Evolutionary conservation across 371 early-diverging fungal genomes (phyloP), one percentile per base, ranked within the genome.

Genomic region (Edhazardia aedis): DNA sequence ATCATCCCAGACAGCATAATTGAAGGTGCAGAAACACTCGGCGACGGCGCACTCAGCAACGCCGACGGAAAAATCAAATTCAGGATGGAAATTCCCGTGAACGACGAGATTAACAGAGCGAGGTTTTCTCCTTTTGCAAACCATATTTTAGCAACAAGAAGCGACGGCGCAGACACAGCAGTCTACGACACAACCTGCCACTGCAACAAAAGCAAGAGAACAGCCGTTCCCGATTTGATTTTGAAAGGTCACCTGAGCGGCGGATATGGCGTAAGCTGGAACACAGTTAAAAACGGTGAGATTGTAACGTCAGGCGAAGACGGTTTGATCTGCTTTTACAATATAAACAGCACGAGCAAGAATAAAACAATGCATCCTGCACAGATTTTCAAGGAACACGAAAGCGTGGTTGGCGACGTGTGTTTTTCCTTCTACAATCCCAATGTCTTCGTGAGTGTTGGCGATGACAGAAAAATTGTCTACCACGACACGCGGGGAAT

Each of bases 181-280:
- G 75, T 95, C 33, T 93, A 88, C 75, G 93, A 93, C 70, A 80
- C 86, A 51, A 91, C 93, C n/a, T 81, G 80, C 30, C 88, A 86
- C 68, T n/a, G n/a, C 76, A 82, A 38, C 76, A 78, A 29, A 75
- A 76, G 44, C 85, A 88, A 0, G 11, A 54, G 59, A 68, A 79
- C 59, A 78, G 83, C 83, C 68, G 76, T 72, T 37, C 92, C 92
- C 0, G 82, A 88, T 47, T 74, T 87, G 39, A 74, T 78, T 45
- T 75, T 95, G 42, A 75, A 76, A 40, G 90, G 92, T 1, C 93
- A 93, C 64, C 68, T 76, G 26, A 77, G 78, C 57, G 96, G 93
- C 75, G 96, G 96, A 76, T 88, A 75, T 64, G 80, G 80, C 36
- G 57, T 78, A 48, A 60, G 70, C 6, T 80, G 80, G 80, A 75